Conservation (phyloP, 2,329 filamentous ascomycete genomes). For the Verticillium zaregamsianum region DNA sequence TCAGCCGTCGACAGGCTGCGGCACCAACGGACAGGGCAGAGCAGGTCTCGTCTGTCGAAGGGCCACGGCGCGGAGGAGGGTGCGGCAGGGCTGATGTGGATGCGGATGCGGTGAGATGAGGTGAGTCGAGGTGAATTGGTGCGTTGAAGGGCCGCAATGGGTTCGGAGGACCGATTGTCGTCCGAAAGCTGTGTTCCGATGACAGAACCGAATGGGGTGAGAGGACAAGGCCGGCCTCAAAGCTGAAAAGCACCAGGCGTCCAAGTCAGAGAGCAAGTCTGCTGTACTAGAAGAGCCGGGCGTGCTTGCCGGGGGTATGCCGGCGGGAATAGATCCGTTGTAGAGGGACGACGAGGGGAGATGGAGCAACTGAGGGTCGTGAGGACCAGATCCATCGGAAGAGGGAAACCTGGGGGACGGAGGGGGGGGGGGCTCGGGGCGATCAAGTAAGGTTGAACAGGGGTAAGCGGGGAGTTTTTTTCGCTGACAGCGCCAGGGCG, state of each 20-base stretch:
- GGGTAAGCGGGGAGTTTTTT: not conserved
- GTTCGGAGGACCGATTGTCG: not conserved
- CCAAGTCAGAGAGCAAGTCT: not conserved
- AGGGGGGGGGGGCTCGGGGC: not conserved
- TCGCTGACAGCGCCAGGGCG: not conserved
- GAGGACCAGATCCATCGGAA: not conserved
- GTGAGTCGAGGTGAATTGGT: not conserved
- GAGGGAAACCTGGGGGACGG: not conserved
- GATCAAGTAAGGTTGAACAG: not conserved
- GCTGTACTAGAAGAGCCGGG: not conserved
- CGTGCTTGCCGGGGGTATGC: not conserved
- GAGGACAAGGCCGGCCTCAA: not conserved
- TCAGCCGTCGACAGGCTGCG: not conserved
- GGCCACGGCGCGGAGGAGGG: not conserved
- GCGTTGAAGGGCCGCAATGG: not conserved
- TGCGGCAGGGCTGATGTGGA: constrained; percentile 1
- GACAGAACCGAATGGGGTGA: not conserved
- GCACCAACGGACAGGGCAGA: not conserved
- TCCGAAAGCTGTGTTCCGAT: not conserved
- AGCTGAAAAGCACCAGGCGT: not conserved
- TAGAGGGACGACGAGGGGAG: not conserved
- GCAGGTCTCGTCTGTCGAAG: not conserved
- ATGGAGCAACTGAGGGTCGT: not conserved
- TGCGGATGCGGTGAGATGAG: not conserved
- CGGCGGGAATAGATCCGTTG: not conserved